A percentile compares a stretch with the other conserved stretches of the same genome.
Evolutionary conservation across 2,329 filamentous ascomycete species (phyloP).

Genomic region (Verticillium zaregamsianum): DNA sequence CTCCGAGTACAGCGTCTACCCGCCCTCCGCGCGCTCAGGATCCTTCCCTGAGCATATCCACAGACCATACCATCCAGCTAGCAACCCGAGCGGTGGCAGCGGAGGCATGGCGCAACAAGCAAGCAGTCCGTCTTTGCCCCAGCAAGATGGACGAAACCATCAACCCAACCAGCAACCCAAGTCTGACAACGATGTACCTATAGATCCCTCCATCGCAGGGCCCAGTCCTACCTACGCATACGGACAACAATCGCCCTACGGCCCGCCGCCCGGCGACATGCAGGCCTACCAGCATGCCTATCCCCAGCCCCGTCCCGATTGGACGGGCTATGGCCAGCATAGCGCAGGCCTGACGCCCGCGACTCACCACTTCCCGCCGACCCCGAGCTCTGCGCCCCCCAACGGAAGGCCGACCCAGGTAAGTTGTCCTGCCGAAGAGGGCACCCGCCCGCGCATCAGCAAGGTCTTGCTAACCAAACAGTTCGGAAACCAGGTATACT

Average conservation of each 20-base stretch:
- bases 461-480: slow-evolving; percentile 11
- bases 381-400: slow-evolving; percentile 50
- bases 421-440: slow-evolving; percentile 25
- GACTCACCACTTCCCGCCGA: slow-evolving; percentile 51
- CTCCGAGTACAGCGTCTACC: slow-evolving; percentile 82
- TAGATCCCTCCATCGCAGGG: slow-evolving; percentile 97
- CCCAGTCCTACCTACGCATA: slow-evolving; percentile 89
- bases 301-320: slow-evolving; percentile 68
- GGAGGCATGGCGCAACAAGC: slow-evolving; percentile 94
- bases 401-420: slow-evolving; percentile 57
- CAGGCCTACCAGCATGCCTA: slow-evolving; percentile 71
- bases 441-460: neutral
- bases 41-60: slow-evolving; percentile 85
- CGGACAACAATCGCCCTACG: slow-evolving; percentile 81
- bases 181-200: slow-evolving; percentile 95
- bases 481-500: slow-evolving; percentile 69
- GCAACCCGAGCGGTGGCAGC: slow-evolving; percentile 68
- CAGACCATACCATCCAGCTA: slow-evolving; percentile 76
- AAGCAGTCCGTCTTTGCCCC: slow-evolving; percentile 95
- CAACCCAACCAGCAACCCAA: slow-evolving; percentile 66
- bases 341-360: slow-evolving; percentile 43
- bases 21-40: slow-evolving; percentile 70
- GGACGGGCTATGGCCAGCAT: slow-evolving; percentile 62
- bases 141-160: slow-evolving; percentile 77
- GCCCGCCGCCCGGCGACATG: slow-evolving; percentile 80